phyloP scores from a whole-genome alignment of 257 asterid genomes.

The Linaria vulgaris region DNA sequence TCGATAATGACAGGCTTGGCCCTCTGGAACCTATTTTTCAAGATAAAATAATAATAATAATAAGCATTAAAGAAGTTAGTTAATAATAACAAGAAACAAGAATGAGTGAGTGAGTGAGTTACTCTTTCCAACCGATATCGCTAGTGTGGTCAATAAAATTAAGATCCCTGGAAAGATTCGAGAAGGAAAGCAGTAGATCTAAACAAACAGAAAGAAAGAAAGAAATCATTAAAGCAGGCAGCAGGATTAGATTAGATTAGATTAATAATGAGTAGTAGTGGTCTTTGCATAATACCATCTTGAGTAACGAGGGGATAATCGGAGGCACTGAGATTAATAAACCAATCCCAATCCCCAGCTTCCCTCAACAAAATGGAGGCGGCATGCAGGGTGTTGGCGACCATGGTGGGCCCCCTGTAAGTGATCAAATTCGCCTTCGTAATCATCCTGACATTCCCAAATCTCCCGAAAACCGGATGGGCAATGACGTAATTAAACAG shows the following conservation, averaged over 20 bases:
- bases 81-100: neutral
- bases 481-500: conserved; percentile 47
- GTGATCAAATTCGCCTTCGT: conserved; percentile 87
- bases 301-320: conserved; percentile 94
- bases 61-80: neutral
- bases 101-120: conserved; percentile 31
- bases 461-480: conserved; percentile 42
- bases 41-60: neutral
- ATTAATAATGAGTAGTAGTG: too few relatives aligned
- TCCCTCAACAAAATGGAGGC: conserved; percentile 86
- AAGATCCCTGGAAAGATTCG: conserved; percentile 82
- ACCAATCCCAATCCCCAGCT: conserved; percentile 98
- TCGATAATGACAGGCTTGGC: conserved; percentile 90
- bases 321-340: conserved; percentile 86
- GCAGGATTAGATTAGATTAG: too few relatives aligned
- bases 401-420: conserved; percentile 97
- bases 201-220: neutral
- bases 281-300: too few relatives aligned
- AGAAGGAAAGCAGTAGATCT: conserved; percentile 92
- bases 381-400: conserved; percentile 88
- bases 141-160: conserved; percentile 96
- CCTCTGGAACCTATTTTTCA: conserved; percentile 69
- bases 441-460: conserved; percentile 81
- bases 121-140: conserved; percentile 98
- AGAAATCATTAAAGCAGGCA: conserved; percentile 3